Conservation (phyloP, 1,284 basidiomycete genomes). For the Ustilago shanxiensis region DNA sequence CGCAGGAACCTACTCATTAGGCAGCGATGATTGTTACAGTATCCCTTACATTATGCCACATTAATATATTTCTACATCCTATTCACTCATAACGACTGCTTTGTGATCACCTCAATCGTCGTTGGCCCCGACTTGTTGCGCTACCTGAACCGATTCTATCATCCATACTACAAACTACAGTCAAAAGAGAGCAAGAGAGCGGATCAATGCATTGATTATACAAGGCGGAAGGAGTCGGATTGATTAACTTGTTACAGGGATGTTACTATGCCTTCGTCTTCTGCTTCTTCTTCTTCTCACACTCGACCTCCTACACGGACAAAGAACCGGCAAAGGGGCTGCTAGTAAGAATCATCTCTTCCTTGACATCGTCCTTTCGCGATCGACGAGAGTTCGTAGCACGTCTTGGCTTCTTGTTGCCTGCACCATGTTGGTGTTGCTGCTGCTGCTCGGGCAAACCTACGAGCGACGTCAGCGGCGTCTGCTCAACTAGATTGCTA, state of each 20-base stretch:
- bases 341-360: neutral
- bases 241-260: conserved; percentile 18
- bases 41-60: neutral
- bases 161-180: neutral
- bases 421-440: neutral
- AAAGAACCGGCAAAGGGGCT: neutral
- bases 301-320: neutral
- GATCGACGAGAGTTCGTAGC: neutral
- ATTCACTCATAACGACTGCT: no score
- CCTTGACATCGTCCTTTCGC: conserved; percentile 22
- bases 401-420: conserved; percentile 13
- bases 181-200: neutral
- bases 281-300: neutral
- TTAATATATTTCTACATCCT: neutral
- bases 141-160: no score
- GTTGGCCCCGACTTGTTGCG: neutral
- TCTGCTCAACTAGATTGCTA: conserved; percentile 23
- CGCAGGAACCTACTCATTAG: no score
- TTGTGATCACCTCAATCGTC: no score
- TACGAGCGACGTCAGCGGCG: conserved; percentile 36
- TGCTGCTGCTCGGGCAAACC: conserved; percentile 27
- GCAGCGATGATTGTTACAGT: neutral
- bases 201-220: conserved; percentile 16
- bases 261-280: neutral
- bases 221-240: conserved; percentile 5